Evolutionary conservation across 371 early-diverging fungal species (phyloP).

Genomic region (Mortierella sp.): DNA sequence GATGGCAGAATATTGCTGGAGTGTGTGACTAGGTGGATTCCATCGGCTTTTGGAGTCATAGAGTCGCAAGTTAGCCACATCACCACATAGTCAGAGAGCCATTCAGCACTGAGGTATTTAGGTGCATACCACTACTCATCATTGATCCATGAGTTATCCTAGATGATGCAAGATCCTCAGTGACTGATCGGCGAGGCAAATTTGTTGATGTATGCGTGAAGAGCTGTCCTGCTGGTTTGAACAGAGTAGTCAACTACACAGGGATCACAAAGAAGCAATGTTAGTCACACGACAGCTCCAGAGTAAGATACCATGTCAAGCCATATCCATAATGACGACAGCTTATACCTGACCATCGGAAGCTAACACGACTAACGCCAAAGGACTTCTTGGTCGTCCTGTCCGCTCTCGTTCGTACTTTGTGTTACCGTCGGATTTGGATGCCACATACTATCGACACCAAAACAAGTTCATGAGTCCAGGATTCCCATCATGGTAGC

Average conservation of each 20-base stretch:
- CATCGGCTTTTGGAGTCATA: conserved; percentile 31
- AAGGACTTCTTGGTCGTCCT: conserved; percentile 28
- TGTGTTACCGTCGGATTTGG: conserved; percentile 29
- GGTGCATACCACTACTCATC: conserved; percentile 33
- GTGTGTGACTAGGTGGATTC: conserved; percentile 40
- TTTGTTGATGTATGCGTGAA: conserved; percentile 41
- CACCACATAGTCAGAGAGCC: no score
- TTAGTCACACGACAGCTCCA: no score
- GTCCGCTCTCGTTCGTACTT: conserved; percentile 43
- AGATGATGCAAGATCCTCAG: conserved; percentile 29
- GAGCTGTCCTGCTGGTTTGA: conserved; percentile 32
- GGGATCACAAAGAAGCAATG: no score
- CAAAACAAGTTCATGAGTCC: neutral
- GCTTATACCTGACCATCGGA: conserved; percentile 42
- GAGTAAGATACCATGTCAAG: no score
- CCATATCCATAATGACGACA: no score
- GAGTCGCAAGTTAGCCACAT: neutral
- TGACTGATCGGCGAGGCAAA: conserved; percentile 22
- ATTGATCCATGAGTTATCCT: conserved; percentile 53
- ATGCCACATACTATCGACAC: conserved; percentile 34
- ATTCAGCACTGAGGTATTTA: neutral
- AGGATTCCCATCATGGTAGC: neutral
- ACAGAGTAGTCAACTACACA: conserved; percentile 31
- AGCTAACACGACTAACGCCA: conserved; percentile 31
- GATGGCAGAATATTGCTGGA: conserved; percentile 24